A percentile compares a stretch with the other conserved stretches of the same genome.
Evolutionary conservation across 805 yeast genomes (phyloP).

Genomic region (Starmerella floris): DNA sequence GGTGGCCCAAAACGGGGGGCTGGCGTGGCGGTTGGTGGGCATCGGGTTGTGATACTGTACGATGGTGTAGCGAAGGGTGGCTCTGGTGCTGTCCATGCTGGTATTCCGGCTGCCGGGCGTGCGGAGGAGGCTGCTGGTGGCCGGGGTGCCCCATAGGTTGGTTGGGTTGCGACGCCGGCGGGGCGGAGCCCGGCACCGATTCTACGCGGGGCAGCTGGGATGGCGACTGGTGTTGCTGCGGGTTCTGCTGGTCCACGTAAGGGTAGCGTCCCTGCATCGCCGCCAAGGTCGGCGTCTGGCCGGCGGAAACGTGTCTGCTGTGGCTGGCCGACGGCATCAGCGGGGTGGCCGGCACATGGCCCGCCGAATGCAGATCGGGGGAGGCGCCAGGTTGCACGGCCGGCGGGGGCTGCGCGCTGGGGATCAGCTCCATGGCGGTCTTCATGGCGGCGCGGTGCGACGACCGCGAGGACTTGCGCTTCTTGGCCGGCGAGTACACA

Average conservation of each 20-base stretch:
- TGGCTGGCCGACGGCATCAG: neutral
- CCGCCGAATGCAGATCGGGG: neutral
- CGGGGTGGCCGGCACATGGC: neutral
- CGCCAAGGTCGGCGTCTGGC: neutral
- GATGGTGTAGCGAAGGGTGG: too few relatives aligned
- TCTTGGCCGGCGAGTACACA: neutral
- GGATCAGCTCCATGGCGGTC: constrained; percentile 1
- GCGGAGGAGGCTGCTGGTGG: constrained; percentile 4
- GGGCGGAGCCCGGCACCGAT: too few relatives aligned
- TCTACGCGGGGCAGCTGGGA: too few relatives aligned
- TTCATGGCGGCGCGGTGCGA: constrained; percentile 7
- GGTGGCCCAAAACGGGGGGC: too few relatives aligned
- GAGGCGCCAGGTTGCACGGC: too few relatives aligned
- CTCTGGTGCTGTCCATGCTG: too few relatives aligned
- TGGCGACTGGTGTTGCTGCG: neutral
- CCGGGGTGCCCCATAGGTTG: neutral
- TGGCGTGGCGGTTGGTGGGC: too few relatives aligned
- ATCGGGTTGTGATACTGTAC: too few relatives aligned
- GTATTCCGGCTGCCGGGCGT: constrained; percentile 7
- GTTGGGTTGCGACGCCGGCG: neutral
- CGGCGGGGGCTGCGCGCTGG: neutral
- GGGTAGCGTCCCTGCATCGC: neutral
- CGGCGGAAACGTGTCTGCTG: neutral
- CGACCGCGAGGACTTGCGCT: neutral
- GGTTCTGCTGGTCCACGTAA: neutral